phyloP scores from a whole-genome alignment of 495 filamentous ascomycete genomes.

The Penicillium lagena region DNA sequence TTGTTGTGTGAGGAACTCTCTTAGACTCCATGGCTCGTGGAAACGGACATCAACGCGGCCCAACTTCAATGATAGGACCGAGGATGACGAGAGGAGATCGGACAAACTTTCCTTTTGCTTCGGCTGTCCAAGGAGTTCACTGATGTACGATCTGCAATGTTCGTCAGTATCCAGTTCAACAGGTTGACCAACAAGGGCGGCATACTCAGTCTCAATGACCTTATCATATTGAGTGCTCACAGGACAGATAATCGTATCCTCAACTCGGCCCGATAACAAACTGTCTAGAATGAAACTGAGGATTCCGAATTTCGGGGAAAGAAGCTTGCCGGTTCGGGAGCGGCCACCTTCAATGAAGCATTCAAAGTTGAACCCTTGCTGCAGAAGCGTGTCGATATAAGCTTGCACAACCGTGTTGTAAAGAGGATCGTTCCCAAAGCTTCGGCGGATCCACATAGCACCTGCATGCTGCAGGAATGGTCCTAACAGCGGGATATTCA shows the following conservation, averaged over 20 bases:
- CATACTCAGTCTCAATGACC: conserved; percentile 86
- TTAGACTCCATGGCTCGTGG: conserved; percentile 88
- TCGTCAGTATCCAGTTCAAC: conserved; percentile 4
- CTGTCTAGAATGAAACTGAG: conserved; percentile 87
- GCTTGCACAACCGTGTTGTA: conserved; percentile 89
- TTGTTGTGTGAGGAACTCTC: conserved; percentile 72
- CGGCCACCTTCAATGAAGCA: conserved; percentile 96
- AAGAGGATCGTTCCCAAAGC: conserved; percentile 85
- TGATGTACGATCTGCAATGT: conserved; percentile 67
- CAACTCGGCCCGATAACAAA: conserved; percentile 76
- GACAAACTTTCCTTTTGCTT: conserved; percentile 91
- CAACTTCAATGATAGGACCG: conserved; percentile 78
- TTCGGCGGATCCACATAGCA: conserved; percentile 93
- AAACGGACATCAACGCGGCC: conserved; percentile 94
- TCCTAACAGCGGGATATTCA: conserved; percentile 89
- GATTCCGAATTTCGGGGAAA: conserved; percentile 95
- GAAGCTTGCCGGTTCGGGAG: conserved; percentile 86
- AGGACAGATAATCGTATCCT: conserved; percentile 88
- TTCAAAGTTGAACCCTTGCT: conserved; percentile 87
- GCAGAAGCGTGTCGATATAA: conserved; percentile 89
- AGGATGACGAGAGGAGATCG: conserved; percentile 83
- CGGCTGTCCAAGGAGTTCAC: conserved; percentile 84
- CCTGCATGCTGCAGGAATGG: conserved; percentile 90
- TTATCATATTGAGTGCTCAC: conserved; percentile 98
- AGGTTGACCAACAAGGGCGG: not conserved